Base-by-base conservation (phyloP, 2,329 filamentous ascomycete genomes). In the Talaromyces sp. region DNA sequence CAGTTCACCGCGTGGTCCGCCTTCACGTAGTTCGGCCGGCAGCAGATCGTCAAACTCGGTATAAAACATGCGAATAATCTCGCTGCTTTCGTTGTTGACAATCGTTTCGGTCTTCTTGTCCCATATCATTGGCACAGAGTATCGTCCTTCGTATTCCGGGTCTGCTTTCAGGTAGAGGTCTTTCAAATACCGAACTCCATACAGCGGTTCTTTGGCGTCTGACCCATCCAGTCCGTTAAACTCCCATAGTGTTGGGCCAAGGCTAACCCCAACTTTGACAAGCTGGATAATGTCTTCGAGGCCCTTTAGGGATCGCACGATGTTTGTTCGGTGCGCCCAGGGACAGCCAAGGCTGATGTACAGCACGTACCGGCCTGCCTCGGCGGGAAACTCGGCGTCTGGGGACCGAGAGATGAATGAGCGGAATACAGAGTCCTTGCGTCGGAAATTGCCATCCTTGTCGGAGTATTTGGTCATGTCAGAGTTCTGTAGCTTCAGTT, bases 11-110 rank as follows among this genome's bases (percentile, higher is more conserved):
- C 90, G 0, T 78, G 76, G 55, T 28, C 76, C 78, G 60, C 51
- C 69, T 65, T 88, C 86, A 60, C 83, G 83, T 68, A 84, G 79
- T 66, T 85, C 72, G 2, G 82, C 78, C 0, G 82, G 82, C 27
- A 91, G 72, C 32, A 89, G 72, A 57, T 83, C 81, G 70, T 96
- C 86, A 70, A 96, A 96, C 72, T 84, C 88, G 22, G 80, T 81
- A 69, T 88, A 89, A 59, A 96, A 78, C 88, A 96, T 95, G 67
- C 92, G 85, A 69, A 96, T 85, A 72, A 96, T 95, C 78, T 96
- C 92, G 67, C 86, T 88, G 73, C 88, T 92, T 81, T 96, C 92
- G 68, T 96, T 96, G 82, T 84, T 93, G 65, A 96, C 91, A 68
- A 96, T 93, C 9, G 81, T 85, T 70, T 86, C 83, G 59, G 80